Conservation (phyloP, 1,139 yeast species). For the Protomyces inundatus region DNA sequence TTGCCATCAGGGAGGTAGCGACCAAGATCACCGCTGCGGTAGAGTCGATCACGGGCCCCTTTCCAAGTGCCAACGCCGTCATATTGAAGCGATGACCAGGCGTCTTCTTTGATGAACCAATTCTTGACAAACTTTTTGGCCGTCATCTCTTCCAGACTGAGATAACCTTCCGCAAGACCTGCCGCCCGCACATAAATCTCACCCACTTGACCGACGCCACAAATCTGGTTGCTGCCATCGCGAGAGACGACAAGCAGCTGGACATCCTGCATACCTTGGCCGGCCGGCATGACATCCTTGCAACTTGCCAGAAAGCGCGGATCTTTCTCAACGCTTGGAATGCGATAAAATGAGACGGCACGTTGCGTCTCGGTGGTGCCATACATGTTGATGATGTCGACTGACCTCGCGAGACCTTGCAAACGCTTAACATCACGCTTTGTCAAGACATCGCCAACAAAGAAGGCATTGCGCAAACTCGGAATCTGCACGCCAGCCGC, state of each 20-base stretch:
- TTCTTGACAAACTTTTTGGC: slow-evolving; percentile 79
- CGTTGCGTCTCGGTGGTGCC: slow-evolving; percentile 99
- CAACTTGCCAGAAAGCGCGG: slow-evolving; percentile 71
- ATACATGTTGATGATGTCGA: slow-evolving; percentile 91
- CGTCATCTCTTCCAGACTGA: slow-evolving; percentile 84
- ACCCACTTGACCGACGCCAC: slow-evolving; percentile 98
- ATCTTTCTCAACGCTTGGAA: slow-evolving; percentile 64
- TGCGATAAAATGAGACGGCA: slow-evolving; percentile 90
- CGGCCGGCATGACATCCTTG: slow-evolving; percentile 98
- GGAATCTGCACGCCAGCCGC: slow-evolving; percentile 66
- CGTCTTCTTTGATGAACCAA: slow-evolving; percentile 66
- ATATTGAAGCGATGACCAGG: slow-evolving; percentile 35
- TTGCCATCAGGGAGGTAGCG: slow-evolving; percentile 95
- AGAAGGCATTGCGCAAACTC: slow-evolving; percentile 86
- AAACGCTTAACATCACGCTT: slow-evolving; percentile 92
- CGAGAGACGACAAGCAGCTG: slow-evolving; percentile 91
- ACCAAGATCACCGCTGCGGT: slow-evolving; percentile 96
- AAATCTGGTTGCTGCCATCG: slow-evolving; percentile 75
- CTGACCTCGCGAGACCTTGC: slow-evolving; percentile 86
- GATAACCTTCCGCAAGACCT: slow-evolving; percentile 93
- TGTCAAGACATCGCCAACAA: slow-evolving; percentile 95
- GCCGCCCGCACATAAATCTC: slow-evolving; percentile 98
- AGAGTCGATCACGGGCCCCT: slow-evolving; percentile 92
- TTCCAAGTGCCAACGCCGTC: slow-evolving; percentile 48
- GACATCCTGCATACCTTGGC: slow-evolving; percentile 93